These are phyloP conservation scores for Didymella pomorum DNA, from an alignment of 2,329 filamentous ascomycete genomes.

Conservation along the genomic window DNA sequence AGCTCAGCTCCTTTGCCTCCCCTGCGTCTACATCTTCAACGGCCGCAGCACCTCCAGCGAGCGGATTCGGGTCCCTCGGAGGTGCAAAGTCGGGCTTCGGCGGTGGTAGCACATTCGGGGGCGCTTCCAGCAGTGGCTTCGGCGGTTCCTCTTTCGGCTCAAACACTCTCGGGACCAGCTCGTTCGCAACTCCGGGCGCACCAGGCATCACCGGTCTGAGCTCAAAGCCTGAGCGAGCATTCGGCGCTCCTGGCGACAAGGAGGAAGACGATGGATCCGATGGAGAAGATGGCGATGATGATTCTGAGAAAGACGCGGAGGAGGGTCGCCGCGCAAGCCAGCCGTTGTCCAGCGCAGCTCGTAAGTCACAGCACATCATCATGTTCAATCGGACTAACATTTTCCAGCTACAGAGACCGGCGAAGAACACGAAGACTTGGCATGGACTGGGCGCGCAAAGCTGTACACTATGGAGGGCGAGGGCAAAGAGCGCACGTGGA, in stretches of 20 bases:
- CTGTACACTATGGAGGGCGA: conserved; percentile 78
- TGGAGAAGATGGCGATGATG: conserved; percentile 59
- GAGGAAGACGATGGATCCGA: conserved; percentile 59
- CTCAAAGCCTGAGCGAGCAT: conserved; percentile 72
- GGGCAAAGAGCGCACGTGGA: conserved; percentile 71
- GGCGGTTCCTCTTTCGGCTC: conserved; percentile 31
- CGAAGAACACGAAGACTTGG: conserved; percentile 80
- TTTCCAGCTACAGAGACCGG: conserved; percentile 76
- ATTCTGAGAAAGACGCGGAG: conserved; percentile 38
- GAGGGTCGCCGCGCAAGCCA: conserved; percentile 37
- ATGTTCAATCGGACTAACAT: conserved; percentile 25
- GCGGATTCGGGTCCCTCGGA: conserved; percentile 48
- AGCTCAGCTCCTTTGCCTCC: conserved; percentile 40
- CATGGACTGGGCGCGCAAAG: conserved; percentile 80
- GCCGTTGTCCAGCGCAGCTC: conserved; percentile 12
- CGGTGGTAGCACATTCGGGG: conserved; percentile 52
- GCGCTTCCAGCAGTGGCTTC: conserved; percentile 49
- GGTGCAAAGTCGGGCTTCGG: conserved; percentile 46
- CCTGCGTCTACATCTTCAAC: conserved; percentile 29
- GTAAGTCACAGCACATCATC: conserved; percentile 4
- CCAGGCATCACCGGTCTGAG: conserved; percentile 56
- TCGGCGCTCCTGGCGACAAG: conserved; percentile 73
- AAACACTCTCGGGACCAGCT: conserved; percentile 59
- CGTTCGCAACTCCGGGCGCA: conserved; percentile 72
- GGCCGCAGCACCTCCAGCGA: conserved; percentile 16